A percentile compares a stretch with the other conserved stretches of the same genome.
These are phyloP conservation scores for Fraxinus anomala DNA, from an alignment of 257 asterid species.

Conservation along the genomic window DNA sequence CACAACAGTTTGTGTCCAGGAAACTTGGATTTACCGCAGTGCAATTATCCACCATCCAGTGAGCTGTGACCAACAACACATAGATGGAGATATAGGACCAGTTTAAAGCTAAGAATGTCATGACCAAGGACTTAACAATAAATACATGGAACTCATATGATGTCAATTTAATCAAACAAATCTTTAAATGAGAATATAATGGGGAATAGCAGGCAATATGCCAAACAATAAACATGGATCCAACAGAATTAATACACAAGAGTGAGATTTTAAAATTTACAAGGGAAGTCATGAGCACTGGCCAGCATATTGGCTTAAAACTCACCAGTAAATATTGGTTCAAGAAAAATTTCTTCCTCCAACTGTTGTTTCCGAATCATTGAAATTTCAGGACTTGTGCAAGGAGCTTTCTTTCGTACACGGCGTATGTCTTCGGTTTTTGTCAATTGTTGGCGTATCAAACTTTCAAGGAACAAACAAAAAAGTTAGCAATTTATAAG, in stretches of 20 bases:
- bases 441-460: conserved; percentile 72
- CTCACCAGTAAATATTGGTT: conserved; percentile 62
- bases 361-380: conserved; percentile 56
- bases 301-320: conserved; percentile 19
- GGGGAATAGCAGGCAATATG: background rate
- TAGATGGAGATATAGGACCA: background rate
- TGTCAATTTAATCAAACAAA: background rate
- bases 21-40: background rate
- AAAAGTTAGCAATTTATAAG: conserved; percentile 20
- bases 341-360: conserved; percentile 65
- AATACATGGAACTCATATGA: conserved; percentile 3
- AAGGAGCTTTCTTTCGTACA: conserved; percentile 84
- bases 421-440: conserved; percentile 76
- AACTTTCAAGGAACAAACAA: conserved; percentile 45
- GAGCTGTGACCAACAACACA: background rate
- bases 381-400: conserved; percentile 70
- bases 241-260: background rate
- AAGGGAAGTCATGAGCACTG: conserved; percentile 9
- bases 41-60: background rate
- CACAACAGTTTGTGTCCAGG: background rate
- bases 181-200: background rate
- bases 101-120: background rate
- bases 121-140: background rate
- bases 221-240: background rate
- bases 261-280: background rate